A percentile compares a stretch with the other conserved stretches of the same genome.
Conservation (phyloP, 108 stramenopile species). For the Schizochytrium sp. region DNA sequence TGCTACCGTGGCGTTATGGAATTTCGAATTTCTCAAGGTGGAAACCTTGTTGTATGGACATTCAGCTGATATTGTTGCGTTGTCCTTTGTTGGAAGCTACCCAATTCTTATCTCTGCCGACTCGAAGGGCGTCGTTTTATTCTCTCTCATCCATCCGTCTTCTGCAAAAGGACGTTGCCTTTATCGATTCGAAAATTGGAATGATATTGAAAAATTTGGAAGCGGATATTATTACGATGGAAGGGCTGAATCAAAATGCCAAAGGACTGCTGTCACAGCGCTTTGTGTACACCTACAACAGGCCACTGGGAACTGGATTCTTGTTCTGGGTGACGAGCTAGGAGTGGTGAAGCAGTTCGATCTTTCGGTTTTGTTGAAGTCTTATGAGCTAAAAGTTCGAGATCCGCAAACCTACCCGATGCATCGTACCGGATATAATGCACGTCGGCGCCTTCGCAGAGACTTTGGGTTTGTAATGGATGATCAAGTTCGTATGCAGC, state of each 20-base stretch:
- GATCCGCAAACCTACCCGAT: slow-evolving; percentile 15
- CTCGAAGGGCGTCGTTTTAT: not conserved
- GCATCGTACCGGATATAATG: slow-evolving; percentile 39
- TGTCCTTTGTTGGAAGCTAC: not conserved
- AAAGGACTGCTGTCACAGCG: not conserved
- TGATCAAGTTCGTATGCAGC: not conserved
- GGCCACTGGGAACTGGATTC: not conserved
- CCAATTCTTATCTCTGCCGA: slow-evolving; percentile 40
- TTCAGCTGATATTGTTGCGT: not conserved
- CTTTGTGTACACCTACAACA: not conserved
- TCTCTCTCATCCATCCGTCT: slow-evolving; percentile 31
- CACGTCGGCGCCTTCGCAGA: not conserved
- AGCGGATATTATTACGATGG: slow-evolving; percentile 1
- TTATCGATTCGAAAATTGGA: slow-evolving; percentile 48
- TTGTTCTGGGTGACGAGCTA: slow-evolving; percentile 53
- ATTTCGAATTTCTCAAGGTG: slow-evolving; percentile 47
- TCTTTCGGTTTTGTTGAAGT: not conserved
- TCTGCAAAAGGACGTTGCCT: not conserved
- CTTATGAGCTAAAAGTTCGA: not conserved
- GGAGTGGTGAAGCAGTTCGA: slow-evolving; percentile 37
- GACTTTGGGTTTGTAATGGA: not conserved
- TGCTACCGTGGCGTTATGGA: slow-evolving; percentile 8
- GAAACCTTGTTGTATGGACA: not conserved
- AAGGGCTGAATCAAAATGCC: not conserved
- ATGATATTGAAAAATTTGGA: slow-evolving; percentile 13